Base-by-base conservation (phyloP, 2,329 filamentous ascomycete species). In the Colletotrichum chlorophyti region DNA sequence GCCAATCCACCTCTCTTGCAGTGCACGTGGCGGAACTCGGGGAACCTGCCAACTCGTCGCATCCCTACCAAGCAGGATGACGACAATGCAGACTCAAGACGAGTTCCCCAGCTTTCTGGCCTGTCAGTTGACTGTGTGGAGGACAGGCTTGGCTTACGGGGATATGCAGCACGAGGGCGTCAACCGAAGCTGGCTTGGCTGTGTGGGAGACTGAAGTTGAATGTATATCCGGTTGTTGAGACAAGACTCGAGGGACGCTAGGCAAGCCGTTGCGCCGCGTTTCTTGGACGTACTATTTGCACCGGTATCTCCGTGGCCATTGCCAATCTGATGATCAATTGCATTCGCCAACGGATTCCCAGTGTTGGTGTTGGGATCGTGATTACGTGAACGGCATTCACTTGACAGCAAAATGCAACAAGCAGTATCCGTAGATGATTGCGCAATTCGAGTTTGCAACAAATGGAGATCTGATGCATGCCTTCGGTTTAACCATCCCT, bases 171-270 rank as follows among this genome's bases (percentile, higher is more conserved):
- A 42, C 29, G 31, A 19, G n/a, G n/a, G 43, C 37, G 50, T 26
- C 38, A 52, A 52, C 37, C 14, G n/a, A 12, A 10, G 26, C 19
- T 19, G 23, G 27, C 34, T 53, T 38, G 41, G 23, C 27, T 14
- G 24, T 23, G 14, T 21, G 35, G 24, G 19, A 12, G 26, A 34
- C 15, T 40, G 57, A 52, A 57, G 45, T 57, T 57, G 45, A 45
- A n/a, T n/a, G 38, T 45, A 60, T 50, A 60, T 35, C 52, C 51
- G 57, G 57, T 43, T n/a, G n/a, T n/a, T n/a, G n/a, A n/a, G n/a
- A n/a, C n/a, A n/a, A n/a, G n/a, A n/a, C n/a, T n/a, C 23, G 8
- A 31, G n/a, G n/a, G 17, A 32, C n/a, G 29, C 51, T 19, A 42
- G 32, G 3, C 21, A 15, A 31, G 34, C 17, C 21, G 29, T 15